A percentile compares a stretch with the other conserved stretches of the same genome.
phyloP scores from a whole-genome alignment of 345 rosid species.

The Salix brachista region DNA sequence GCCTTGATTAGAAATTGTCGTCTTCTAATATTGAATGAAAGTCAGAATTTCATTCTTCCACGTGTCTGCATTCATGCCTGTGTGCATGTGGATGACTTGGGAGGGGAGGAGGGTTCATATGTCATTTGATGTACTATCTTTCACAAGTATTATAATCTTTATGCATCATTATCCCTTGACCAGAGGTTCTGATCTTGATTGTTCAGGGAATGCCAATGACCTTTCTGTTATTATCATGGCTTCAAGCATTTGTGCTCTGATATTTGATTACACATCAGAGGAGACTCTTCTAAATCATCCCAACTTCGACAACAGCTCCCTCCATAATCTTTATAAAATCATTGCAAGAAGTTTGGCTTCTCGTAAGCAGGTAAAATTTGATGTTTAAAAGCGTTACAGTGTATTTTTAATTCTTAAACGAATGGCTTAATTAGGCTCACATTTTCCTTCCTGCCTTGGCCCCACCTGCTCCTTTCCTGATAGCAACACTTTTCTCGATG shows the following conservation, averaged over 20 bases:
- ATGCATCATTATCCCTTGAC: background rate
- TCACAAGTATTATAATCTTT: background rate
- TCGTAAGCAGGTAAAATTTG: slow-evolving; percentile 40
- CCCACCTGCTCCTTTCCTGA: background rate
- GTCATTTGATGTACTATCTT: background rate
- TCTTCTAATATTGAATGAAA: background rate
- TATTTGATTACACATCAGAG: slow-evolving; percentile 69
- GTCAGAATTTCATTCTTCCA: too few species aligned
- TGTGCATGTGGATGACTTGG: too few species aligned
- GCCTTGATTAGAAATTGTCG: background rate
- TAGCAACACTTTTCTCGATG: background rate
- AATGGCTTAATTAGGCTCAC: background rate
- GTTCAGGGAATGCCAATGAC: slow-evolving; percentile 47
- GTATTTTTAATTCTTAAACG: too few species aligned
- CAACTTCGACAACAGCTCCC: slow-evolving; percentile 32
- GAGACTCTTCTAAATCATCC: slow-evolving; percentile 57
- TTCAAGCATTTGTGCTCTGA: slow-evolving; percentile 65
- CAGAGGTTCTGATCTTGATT: background rate
- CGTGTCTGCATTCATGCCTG: too few species aligned
- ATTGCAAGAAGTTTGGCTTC: slow-evolving; percentile 56
- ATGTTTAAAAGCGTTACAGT: too few species aligned
- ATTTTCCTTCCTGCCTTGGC: background rate
- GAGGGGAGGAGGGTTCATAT: too few species aligned
- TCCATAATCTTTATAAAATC: slow-evolving; percentile 41
- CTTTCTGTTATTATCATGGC: slow-evolving; percentile 61